Percentiles rank a stretch among this genome's conserved stretches.
Conservation (phyloP, 805 yeast genomes). For the Kluyveromyces lactis region DNA sequence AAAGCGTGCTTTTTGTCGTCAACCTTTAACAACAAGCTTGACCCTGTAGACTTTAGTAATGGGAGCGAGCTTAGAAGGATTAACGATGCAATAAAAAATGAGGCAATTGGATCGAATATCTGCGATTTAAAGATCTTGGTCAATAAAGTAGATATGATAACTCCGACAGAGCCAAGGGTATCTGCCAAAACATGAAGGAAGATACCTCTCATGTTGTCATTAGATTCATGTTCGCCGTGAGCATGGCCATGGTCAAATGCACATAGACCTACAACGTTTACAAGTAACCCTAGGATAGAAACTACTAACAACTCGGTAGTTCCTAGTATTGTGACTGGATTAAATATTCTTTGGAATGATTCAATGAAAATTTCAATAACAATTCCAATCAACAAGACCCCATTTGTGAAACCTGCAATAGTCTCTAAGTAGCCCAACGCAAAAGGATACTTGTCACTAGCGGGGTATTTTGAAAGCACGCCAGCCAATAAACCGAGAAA, state of each 20-base stretch:
- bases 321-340: slow-evolving; percentile 69
- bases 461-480: slow-evolving; percentile 47
- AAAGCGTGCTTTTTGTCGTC: slow-evolving; percentile 50
- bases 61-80: slow-evolving; percentile 82
- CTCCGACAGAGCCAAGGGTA: slow-evolving; percentile 94
- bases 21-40: slow-evolving; percentile 57
- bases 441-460: slow-evolving; percentile 72
- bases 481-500: slow-evolving; percentile 88
- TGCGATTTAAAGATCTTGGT: slow-evolving; percentile 57
- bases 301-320: slow-evolving; percentile 83
- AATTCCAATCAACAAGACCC: slow-evolving; percentile 78
- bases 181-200: slow-evolving; percentile 92
- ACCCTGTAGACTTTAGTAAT: slow-evolving; percentile 70
- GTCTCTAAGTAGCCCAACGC: slow-evolving; percentile 82
- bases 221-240: slow-evolving; percentile 29
- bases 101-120: slow-evolving; percentile 89
- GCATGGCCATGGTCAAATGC: slow-evolving; percentile 86
- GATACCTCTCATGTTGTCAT: slow-evolving; percentile 85
- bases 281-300: slow-evolving; percentile 74
- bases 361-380: slow-evolving; percentile 83
- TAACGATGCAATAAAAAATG: slow-evolving; percentile 74
- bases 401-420: slow-evolving; percentile 92
- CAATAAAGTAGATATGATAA: slow-evolving; percentile 78
- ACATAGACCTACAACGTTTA: slow-evolving; percentile 85
- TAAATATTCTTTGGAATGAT: slow-evolving; percentile 69